These are phyloP conservation scores for Achaetomiella virescens DNA, from an alignment of 495 filamentous ascomycete species.

Conservation along the genomic window DNA sequence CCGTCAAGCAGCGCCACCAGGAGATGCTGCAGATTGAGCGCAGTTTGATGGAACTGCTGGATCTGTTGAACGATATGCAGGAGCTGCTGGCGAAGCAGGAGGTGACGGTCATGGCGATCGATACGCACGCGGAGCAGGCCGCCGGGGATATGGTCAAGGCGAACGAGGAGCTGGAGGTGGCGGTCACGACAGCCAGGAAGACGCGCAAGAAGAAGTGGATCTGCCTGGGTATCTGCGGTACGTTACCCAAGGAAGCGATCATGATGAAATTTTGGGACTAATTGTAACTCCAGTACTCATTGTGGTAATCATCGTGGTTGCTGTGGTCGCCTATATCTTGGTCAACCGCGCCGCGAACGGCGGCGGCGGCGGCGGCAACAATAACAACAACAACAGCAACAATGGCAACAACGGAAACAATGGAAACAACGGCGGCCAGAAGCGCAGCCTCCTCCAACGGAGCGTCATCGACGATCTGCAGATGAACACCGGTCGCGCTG, in stretches of 20 bases:
- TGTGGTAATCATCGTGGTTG: slow-evolving; percentile 45
- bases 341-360: slow-evolving; percentile 25
- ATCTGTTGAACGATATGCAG: slow-evolving; percentile 74
- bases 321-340: slow-evolving; percentile 43
- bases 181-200: slow-evolving; percentile 70
- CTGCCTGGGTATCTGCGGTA: slow-evolving; percentile 75
- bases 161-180: slow-evolving; percentile 70
- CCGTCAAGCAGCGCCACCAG: slow-evolving; percentile 75
- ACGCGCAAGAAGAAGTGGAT: slow-evolving; percentile 97
- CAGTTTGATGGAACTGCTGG: slow-evolving; percentile 75
- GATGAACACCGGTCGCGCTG: slow-evolving; percentile 26
- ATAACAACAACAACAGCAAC: slow-evolving; percentile 2
- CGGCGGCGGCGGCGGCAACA: neutral
- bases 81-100: slow-evolving; percentile 83
- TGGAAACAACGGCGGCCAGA: slow-evolving; percentile 5
- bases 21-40: slow-evolving; percentile 87
- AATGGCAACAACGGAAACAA: neutral
- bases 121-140: slow-evolving; percentile 73
- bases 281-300: slow-evolving; percentile 38
- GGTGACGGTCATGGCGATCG: slow-evolving; percentile 65
- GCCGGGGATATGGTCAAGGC: slow-evolving; percentile 71
- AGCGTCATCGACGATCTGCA: slow-evolving; percentile 24
- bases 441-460: slow-evolving; percentile 25
- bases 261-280: slow-evolving; percentile 8
- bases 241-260: slow-evolving; percentile 32